Base-by-base conservation (phyloP, 2,329 filamentous ascomycete genomes). In the Fusarium neocosmosporiellum region DNA sequence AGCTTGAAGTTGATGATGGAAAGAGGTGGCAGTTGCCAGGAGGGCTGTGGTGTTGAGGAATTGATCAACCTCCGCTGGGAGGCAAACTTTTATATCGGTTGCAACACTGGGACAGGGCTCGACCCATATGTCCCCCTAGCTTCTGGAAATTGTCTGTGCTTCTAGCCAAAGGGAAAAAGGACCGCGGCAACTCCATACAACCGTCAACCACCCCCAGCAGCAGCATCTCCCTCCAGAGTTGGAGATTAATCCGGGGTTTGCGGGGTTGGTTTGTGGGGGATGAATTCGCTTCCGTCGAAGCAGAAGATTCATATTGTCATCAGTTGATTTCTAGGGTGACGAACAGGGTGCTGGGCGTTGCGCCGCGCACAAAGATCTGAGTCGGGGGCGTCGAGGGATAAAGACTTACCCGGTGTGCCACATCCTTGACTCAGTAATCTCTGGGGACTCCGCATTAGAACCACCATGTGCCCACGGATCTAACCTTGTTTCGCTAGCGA, bases 221-320 rank as follows among this genome's bases (percentile, higher is more conserved):
- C 36, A 67, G 34, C 65, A 29, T 63, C 57, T 50, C 64, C 65
- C 66, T 70, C 76, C 72, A 70, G 53, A 63, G 60, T 39, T 72
- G 62, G 69, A 67, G 74, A 65, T 58, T 27, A 46, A 77, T 74
- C 77, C 73, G 68, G 76, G 76, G 76, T 77, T 77, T 75, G 74
- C 71, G 76, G 76, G 76, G 75, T 65, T 65, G 63, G 24, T 74
- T 46, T 77, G 76, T 69, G 76, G 76, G 76, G 76, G 76, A 77
- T 75, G 76, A 78, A 78, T 63, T 73, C 57, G 68, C 65, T 75
- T 78, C 76, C 76, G 74, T 65, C 66, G 31, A 72, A 71, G 61
- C 57, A 68, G 63, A 62, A 53, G 60, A 69, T 64, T 36, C 39
- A 66, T 36, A 69, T 72, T 71, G 65, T 69, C 63, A 67, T 74